These are phyloP conservation scores for Termitomyces sp. DNA, from an alignment of 768 basidiomycete species.

Conservation along the genomic window DNA sequence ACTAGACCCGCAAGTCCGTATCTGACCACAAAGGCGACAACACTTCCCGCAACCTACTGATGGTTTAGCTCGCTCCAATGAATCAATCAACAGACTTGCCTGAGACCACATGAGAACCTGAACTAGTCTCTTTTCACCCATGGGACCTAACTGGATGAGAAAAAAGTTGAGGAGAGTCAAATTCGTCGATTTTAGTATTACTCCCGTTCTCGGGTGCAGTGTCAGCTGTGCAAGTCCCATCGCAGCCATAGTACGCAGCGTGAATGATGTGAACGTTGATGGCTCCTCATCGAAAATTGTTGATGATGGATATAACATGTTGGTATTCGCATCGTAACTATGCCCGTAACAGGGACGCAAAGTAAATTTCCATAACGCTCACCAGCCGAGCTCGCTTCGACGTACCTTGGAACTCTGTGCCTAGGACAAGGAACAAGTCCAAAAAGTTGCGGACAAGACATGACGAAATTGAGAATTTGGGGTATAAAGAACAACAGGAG, in stretches of 20 bases:
- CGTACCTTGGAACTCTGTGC: slow-evolving; percentile 87
- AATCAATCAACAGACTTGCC: slow-evolving; percentile 28
- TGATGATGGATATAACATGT: slow-evolving; percentile 74
- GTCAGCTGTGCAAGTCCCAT: slow-evolving; percentile 67
- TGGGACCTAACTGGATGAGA: slow-evolving; percentile 73
- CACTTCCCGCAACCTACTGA: slow-evolving; percentile 63
- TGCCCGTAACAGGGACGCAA: neutral
- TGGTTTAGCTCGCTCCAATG: neutral
- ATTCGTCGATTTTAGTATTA: slow-evolving; percentile 73
- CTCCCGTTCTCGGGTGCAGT: slow-evolving; percentile 44
- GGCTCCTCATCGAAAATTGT: slow-evolving; percentile 56
- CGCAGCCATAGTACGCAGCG: slow-evolving; percentile 53
- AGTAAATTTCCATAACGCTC: neutral
- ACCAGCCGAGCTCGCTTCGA: neutral
- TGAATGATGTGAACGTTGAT: slow-evolving; percentile 42
- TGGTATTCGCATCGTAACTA: slow-evolving; percentile 73
- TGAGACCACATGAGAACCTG: slow-evolving; percentile 70
- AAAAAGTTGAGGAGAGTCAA: slow-evolving; percentile 88
- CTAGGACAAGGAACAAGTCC: slow-evolving; percentile 91
- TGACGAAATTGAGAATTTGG: slow-evolving; percentile 95
- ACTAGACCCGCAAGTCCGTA: slow-evolving; percentile 87
- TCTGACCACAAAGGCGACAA: slow-evolving; percentile 77
- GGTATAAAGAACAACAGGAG: slow-evolving; percentile 95
- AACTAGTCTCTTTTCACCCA: slow-evolving; percentile 79
- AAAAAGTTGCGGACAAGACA: slow-evolving; percentile 93